phyloP scores from a whole-genome alignment of 2,329 filamentous ascomycete species.

The Grosmannia penicillata region DNA sequence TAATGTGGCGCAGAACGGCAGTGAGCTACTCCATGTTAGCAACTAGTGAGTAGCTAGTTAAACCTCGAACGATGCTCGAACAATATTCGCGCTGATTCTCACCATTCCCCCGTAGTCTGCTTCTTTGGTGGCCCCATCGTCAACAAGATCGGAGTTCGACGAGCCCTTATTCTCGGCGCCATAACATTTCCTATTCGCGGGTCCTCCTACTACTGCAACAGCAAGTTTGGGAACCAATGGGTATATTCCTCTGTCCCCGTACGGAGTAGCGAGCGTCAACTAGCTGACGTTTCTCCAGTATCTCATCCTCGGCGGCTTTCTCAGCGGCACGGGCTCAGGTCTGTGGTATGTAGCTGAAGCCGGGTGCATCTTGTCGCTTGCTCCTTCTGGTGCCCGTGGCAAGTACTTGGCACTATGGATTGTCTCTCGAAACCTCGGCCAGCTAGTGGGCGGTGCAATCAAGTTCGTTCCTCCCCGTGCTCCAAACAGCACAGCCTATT shows the following conservation, averaged over 20 bases:
- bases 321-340: neutral
- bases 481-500: too few relatives aligned
- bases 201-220: conserved; percentile 2
- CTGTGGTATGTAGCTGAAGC: conserved; percentile 5
- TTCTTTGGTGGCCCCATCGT: conserved; percentile 1
- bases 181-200: conserved; percentile 1
- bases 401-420: conserved; percentile 4
- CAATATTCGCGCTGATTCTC: too few relatives aligned
- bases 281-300: neutral
- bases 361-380: conserved; percentile 3
- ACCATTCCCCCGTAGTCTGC: neutral
- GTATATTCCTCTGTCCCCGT: neutral
- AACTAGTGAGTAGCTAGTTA: neutral
- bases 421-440: conserved; percentile 2
- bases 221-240: conserved; percentile 4
- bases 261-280: neutral
- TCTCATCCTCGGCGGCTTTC: conserved; percentile 2
- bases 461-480: too few relatives aligned
- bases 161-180: neutral
- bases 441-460: conserved; percentile 2
- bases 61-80: too few relatives aligned
- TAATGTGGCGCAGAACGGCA: neutral
- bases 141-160: neutral
- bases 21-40: neutral
- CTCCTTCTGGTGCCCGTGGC: neutral